These are phyloP conservation scores for Rhizopogon vinicolor DNA, from an alignment of 768 basidiomycete species.

Conservation along the genomic window DNA sequence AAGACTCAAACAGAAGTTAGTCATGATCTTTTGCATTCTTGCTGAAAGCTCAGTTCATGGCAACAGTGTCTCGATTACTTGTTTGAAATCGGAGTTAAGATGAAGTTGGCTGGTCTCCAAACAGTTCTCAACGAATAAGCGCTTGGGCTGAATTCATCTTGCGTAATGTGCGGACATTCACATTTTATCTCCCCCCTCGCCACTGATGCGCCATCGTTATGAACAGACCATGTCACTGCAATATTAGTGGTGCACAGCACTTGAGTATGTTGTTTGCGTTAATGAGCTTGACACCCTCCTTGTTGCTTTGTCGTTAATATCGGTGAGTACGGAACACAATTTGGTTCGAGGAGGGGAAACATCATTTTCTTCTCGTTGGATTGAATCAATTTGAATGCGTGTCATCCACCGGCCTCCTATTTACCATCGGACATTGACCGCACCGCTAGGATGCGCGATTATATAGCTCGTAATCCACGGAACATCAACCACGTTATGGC, in stretches of 20 bases:
- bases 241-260: background rate
- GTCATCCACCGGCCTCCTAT: too few species aligned
- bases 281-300: background rate
- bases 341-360: background rate
- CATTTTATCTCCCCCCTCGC: background rate
- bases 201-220: background rate
- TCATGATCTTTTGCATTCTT: background rate
- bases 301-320: background rate
- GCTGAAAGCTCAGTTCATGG: constrained; percentile 7
- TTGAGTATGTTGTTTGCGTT: background rate
- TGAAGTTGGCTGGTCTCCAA: constrained; percentile 60
- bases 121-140: constrained; percentile 33
- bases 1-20: constrained; percentile 81
- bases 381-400: too few species aligned
- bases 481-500: too few species aligned
- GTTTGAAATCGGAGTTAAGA: constrained; percentile 84
- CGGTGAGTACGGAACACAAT: background rate
- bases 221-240: background rate
- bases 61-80: constrained; percentile 82
- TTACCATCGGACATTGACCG: background rate
- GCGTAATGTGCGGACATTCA: background rate
- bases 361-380: background rate
- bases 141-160: background rate
- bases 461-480: background rate
- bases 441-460: background rate